phyloP scores from a whole-genome alignment of 768 basidiomycete genomes.

The Suillus hirtellus region DNA sequence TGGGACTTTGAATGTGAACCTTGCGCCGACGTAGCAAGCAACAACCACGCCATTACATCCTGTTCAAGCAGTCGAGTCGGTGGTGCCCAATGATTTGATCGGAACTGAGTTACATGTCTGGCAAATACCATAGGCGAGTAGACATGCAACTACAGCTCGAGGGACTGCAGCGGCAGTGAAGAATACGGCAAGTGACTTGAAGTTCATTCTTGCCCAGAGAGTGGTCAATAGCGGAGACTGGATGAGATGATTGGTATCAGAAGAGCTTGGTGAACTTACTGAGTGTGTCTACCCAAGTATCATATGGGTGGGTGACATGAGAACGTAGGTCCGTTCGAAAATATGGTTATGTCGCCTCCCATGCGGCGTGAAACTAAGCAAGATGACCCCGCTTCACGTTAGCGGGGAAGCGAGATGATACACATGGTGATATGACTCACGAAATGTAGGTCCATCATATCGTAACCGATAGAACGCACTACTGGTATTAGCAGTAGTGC shows the following conservation, averaged over 20 bases:
- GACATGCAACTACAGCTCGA: conserved; percentile 17
- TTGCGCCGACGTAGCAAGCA: conserved; percentile 25
- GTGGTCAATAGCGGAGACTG: neutral
- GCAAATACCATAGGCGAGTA: conserved; percentile 21
- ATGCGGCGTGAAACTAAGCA: neutral
- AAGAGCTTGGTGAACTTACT: neutral
- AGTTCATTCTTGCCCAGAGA: conserved; percentile 21
- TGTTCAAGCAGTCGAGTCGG: neutral
- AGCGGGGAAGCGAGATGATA: neutral
- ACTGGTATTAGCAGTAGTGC: too few relatives aligned
- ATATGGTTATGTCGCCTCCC: neutral
- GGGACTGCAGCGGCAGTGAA: conserved; percentile 16
- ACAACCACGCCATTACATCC: conserved; percentile 27
- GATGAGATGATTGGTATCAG: neutral
- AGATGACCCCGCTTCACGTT: neutral
- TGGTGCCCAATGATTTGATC: neutral
- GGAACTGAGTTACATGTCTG: conserved; percentile 22
- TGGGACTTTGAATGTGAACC: conserved; percentile 26
- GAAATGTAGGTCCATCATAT: too few relatives aligned
- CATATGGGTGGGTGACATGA: neutral
- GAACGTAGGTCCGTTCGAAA: neutral
- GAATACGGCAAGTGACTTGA: conserved; percentile 22
- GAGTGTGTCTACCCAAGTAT: neutral
- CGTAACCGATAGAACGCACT: too few relatives aligned
- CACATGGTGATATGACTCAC: too few relatives aligned